Conservation (phyloP, 306 rosid genomes). For the Pachyrhizus erosus region DNA sequence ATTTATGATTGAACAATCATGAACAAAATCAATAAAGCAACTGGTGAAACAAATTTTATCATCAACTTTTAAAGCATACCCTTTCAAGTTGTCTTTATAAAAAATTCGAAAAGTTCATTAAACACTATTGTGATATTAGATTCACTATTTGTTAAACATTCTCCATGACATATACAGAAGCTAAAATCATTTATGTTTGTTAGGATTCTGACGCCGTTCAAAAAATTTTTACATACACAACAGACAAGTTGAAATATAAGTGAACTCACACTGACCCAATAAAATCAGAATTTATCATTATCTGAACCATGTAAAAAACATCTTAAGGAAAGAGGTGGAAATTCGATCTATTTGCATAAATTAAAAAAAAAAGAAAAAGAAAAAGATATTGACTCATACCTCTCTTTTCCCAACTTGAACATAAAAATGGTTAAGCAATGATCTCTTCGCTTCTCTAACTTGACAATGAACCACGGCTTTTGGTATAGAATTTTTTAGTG, state of each 20-base stretch:
- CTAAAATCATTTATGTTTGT: neutral
- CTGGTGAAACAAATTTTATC: neutral
- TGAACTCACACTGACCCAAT: neutral
- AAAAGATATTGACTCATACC: conserved; percentile 21
- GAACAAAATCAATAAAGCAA: neutral
- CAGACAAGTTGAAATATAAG: neutral
- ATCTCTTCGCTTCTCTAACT: conserved; percentile 46
- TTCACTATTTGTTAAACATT: neutral
- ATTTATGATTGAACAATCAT: neutral
- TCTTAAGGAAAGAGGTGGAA: neutral
- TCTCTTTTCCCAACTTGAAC: conserved; percentile 43
- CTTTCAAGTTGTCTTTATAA: neutral
- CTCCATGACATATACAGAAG: neutral
- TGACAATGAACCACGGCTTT: conserved; percentile 46
- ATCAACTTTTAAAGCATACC: neutral
- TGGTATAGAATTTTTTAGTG: conserved; percentile 45
- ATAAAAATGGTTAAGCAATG: conserved; percentile 45
- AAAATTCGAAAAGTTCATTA: neutral
- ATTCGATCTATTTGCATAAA: conserved; percentile 10
- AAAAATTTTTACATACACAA: neutral
- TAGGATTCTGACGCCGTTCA: neutral
- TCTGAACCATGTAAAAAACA: neutral
- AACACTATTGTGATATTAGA: neutral
- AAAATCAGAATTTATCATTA: neutral
- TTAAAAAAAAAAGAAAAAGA: too few species aligned